phyloP scores from a whole-genome alignment of 2,329 filamentous ascomycete species.

The Cryphonectria parasitica region DNA sequence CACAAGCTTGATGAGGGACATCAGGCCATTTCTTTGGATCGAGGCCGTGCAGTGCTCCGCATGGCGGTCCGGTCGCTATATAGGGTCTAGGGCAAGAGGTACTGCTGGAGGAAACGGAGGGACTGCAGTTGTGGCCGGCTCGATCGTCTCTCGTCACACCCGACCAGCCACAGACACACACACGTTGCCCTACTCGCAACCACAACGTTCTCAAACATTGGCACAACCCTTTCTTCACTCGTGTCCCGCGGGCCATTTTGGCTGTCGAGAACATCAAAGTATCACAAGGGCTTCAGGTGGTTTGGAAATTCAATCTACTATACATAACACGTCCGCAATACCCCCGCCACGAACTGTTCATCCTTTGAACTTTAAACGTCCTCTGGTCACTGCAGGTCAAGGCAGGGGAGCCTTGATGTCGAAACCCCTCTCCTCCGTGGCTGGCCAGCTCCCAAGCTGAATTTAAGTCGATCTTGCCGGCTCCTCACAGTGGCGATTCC shows the following conservation, averaged over 20 bases:
- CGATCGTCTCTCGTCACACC: constrained; percentile 3
- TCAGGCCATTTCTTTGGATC: constrained; percentile 1
- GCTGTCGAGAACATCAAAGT: constrained; percentile 4
- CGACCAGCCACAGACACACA: not conserved
- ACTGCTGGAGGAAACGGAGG: not conserved
- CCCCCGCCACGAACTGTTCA: constrained; percentile 4
- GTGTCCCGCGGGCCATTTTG: not conserved
- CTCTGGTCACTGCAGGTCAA: not conserved
- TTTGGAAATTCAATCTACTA: constrained; percentile 6
- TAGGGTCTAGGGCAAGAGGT: not conserved
- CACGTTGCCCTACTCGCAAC: constrained; percentile 7
- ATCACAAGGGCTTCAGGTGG: not conserved
- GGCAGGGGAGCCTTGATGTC: not conserved
- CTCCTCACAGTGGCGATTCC: not conserved
- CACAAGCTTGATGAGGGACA: not conserved
- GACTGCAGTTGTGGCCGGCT: too few relatives aligned
- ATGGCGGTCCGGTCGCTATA: not conserved
- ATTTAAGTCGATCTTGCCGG: not conserved
- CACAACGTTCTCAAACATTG: not conserved
- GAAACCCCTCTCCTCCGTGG: not conserved
- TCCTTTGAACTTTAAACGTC: not conserved
- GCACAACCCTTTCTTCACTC: not conserved
- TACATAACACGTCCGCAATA: constrained; percentile 3
- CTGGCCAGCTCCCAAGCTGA: not conserved
- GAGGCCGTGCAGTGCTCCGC: not conserved